Evolutionary conservation across 202 grass and related monocot species (phyloP).

Genomic region (Eragrostis tef): DNA sequence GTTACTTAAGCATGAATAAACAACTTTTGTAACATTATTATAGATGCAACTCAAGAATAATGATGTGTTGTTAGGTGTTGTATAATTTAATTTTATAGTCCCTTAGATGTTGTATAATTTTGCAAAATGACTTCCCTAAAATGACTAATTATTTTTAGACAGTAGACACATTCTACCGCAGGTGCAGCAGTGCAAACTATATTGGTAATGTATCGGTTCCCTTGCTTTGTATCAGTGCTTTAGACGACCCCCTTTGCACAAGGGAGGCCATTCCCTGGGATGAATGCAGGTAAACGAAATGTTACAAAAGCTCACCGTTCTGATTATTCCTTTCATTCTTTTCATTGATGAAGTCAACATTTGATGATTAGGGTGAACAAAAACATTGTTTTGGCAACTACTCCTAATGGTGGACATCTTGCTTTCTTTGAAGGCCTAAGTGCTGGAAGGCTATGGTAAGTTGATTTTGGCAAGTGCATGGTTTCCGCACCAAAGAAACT

Average conservation of each 20-base stretch:
- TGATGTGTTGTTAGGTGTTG: background rate
- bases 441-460: slow-evolving; percentile 75
- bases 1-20: slow-evolving; percentile 33
- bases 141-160: slow-evolving; percentile 61
- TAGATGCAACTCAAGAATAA: slow-evolving; percentile 23
- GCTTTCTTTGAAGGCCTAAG: slow-evolving; percentile 84
- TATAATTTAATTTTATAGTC: background rate
- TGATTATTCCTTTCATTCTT: slow-evolving; percentile 25
- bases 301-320: slow-evolving; percentile 20
- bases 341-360: slow-evolving; percentile 33
- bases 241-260: slow-evolving; percentile 96
- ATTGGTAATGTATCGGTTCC: slow-evolving; percentile 70
- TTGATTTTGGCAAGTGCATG: slow-evolving; percentile 7
- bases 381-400: slow-evolving; percentile 92
- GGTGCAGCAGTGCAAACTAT: slow-evolving; percentile 79
- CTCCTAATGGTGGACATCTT: slow-evolving; percentile 86
- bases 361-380: slow-evolving; percentile 73
- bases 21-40: too few species aligned
- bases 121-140: slow-evolving; percentile 11
- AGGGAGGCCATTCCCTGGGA: slow-evolving; percentile 96
- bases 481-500: background rate
- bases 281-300: slow-evolving; percentile 74
- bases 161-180: slow-evolving; percentile 95
- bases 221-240: slow-evolving; percentile 86
- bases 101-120: background rate